Evolutionary conservation across 2,329 filamentous ascomycete genomes (phyloP), one percentile per base, ranked within the genome.

Genomic region (Talaromyces sp.): DNA sequence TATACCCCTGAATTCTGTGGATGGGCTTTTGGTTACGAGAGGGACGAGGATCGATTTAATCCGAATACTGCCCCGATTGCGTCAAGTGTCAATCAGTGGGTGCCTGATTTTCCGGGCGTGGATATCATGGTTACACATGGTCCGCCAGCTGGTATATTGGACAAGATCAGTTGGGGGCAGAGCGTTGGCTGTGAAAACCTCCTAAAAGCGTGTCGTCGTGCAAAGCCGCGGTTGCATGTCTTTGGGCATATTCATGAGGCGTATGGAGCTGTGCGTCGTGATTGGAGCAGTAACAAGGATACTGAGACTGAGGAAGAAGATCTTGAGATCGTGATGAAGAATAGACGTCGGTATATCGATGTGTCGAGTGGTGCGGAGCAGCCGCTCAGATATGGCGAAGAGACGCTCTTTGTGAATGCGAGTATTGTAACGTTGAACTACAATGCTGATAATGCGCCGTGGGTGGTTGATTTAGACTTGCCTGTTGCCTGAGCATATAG

Each of bases 161-260:
- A 89, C 68, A 65, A 68, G n/a, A 74, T 76, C 69, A 67, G 7
- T 64, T 49, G 49, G 31, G 69, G 1, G 72, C 10, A 22, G 27
- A 70, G 75, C 22, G 85, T 84, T 0, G 87, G 87, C 0, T 89
- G 87, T 72, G 75, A 80, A 56, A 80, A 84, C 69, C 75, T 89
- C 1, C 76, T 85, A 1, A 74, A 77, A 1, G 86, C 86, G 0
- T 75, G 84, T 1, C 74, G 78, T 61, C 78, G 85, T 6, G 82
- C 81, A 10, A 78, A 76, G 60, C 87, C 87, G 0, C 72, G 75
- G 3, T 60, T 89, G n/a, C 84, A 88, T 71, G 85, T 85, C 67
- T 89, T 88, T 70, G 86, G 87, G 0, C 86, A 89, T 74, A 87
- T 88, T 19, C 86, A 88, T 70, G 84, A 86, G 70, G 84, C 77